Base-by-base conservation (phyloP, 2,329 filamentous ascomycete species). In the Xylaria sp. region DNA sequence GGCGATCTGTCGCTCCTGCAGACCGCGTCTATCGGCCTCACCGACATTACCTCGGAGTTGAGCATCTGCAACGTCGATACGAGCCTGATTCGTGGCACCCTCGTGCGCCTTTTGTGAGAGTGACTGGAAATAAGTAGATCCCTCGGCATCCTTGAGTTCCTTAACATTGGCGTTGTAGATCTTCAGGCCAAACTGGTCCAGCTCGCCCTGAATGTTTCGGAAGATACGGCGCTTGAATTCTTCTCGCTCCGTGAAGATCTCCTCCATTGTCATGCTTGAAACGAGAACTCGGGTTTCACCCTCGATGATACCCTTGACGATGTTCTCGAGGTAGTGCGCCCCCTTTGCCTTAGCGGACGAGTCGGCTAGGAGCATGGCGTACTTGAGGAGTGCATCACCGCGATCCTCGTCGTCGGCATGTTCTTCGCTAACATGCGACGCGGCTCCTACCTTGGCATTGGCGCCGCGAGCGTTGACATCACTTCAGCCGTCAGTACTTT, bases 191-290 rank as follows among this genome's bases (percentile, higher is more conserved):
- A 95, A 93, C 67, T 92, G 87, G 64, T 88, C 82, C 1, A 96
- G 81, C 72, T 95, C 91, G 60, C 83, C 83, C 71, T 92, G 89
- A 59, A 93, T 90, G 71, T 90, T 89, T 65, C 80, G 79, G 74
- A 87, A 88, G 67, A 90, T 88, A 65, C 88, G 86, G 66, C 81
- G 83, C 78, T 93, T 91, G 79, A 92, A 92, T 49, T 88, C 78
- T 66, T 90, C 86, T 39, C 89, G 80, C 74, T 90, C 87, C 61
- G 86, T 88, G 74, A 92, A 92, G 60, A 95, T 89, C 74, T 94
- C 90, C 71, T 93, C 90, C 89, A 94, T 93, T n/a, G 90, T 92
- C 89, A 95, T 93, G 67, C 85, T 87, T 0, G 87, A 90, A 48
- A 95, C 89, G 56, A 95, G 85, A 4, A 91, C 88, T 60, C 91